Evolutionary conservation across 805 yeast genomes (phyloP).

Genomic region (Kregervanrija fluxuum): DNA sequence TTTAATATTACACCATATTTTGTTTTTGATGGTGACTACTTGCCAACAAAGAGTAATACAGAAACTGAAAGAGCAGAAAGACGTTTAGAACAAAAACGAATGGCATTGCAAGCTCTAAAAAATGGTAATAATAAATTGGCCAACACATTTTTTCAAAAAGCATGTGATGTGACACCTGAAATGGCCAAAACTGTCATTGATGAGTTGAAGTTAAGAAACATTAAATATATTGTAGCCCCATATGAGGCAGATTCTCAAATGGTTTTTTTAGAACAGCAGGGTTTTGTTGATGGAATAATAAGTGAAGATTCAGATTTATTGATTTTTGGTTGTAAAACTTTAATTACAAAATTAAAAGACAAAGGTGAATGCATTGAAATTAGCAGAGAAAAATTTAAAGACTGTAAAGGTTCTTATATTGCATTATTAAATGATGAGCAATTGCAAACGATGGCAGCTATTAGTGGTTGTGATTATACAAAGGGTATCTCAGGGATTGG

Average conservation of each 20-base stretch:
- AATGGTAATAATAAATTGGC: slow-evolving; percentile 58
- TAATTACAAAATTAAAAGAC: slow-evolving; percentile 79
- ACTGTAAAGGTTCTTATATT: slow-evolving; percentile 31
- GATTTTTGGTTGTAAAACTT: slow-evolving; percentile 71
- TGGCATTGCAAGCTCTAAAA: slow-evolving; percentile 44
- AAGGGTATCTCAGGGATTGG: slow-evolving; percentile 82
- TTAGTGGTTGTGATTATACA: slow-evolving; percentile 97
- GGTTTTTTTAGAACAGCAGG: slow-evolving; percentile 75
- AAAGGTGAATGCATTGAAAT: slow-evolving; percentile 64
- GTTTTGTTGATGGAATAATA: slow-evolving; percentile 74
- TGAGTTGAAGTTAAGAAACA: slow-evolving; percentile 47
- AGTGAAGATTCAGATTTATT: slow-evolving; percentile 93
- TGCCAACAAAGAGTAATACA: slow-evolving; percentile 73
- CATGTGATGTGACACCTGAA: slow-evolving; percentile 80
- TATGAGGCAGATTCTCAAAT: slow-evolving; percentile 97
- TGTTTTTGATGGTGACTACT: slow-evolving; percentile 88
- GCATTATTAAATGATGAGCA: slow-evolving; percentile 47
- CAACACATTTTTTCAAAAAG: slow-evolving; percentile 60
- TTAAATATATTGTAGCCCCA: slow-evolving; percentile 87
- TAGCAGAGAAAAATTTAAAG: slow-evolving; percentile 42
- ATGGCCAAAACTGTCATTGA: slow-evolving; percentile 87
- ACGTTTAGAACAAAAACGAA: slow-evolving; percentile 49
- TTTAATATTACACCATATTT: slow-evolving; percentile 75
- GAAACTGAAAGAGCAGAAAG: slow-evolving; percentile 54
- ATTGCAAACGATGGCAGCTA: slow-evolving; percentile 67